Evolutionary conservation across 768 basidiomycete species (phyloP).

Genomic region (Tylopilus sp.): DNA sequence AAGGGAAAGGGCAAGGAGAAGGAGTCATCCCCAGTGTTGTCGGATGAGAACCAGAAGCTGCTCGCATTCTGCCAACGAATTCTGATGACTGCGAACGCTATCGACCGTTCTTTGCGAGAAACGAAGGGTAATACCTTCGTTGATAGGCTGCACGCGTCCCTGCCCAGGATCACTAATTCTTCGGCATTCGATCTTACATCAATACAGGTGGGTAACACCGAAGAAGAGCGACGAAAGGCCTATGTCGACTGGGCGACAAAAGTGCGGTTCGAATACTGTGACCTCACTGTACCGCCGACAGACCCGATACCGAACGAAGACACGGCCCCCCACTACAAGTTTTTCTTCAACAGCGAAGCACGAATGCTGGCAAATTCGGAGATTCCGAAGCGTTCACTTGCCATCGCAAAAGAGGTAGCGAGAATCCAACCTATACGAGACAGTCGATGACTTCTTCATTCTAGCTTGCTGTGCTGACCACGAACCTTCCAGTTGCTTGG

Average conservation of each 20-base stretch:
- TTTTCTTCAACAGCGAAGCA: slow-evolving; percentile 78
- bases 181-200: slow-evolving; percentile 40
- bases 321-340: slow-evolving; percentile 70
- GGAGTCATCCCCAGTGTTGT: slow-evolving; percentile 35
- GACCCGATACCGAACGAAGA: slow-evolving; percentile 42
- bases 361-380: slow-evolving; percentile 81
- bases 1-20: slow-evolving; percentile 64
- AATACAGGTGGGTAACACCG: slow-evolving; percentile 47
- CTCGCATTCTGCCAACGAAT: slow-evolving; percentile 84
- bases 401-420: slow-evolving; percentile 91
- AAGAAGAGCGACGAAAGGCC: slow-evolving; percentile 62
- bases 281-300: slow-evolving; percentile 54
- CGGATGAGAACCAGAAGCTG: slow-evolving; percentile 78
- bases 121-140: slow-evolving; percentile 90
- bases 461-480: slow-evolving; percentile 89
- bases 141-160: slow-evolving; percentile 64
- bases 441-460: slow-evolving; percentile 11
- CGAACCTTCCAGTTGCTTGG: slow-evolving; percentile 93
- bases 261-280: slow-evolving; percentile 89
- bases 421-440: not conserved
- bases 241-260: slow-evolving; percentile 84
- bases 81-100: slow-evolving; percentile 73
- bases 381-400: slow-evolving; percentile 87
- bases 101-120: slow-evolving; percentile 84
- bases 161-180: slow-evolving; percentile 69